Base-by-base conservation (phyloP, 139 green algal species). In the Picochlorum sp. region DNA sequence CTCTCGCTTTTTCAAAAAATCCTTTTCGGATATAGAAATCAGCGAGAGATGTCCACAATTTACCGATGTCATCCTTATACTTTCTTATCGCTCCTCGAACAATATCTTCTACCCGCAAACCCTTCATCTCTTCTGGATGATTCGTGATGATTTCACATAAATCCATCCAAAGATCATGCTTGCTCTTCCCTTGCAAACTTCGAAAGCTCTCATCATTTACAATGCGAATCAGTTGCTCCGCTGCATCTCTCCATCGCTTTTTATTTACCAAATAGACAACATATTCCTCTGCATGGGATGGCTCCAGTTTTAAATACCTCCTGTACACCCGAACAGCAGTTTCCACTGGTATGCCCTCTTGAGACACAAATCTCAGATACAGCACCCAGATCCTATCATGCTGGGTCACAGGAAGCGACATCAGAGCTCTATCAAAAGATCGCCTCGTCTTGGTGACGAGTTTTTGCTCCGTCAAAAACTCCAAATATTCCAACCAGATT, bases 111-210 rank as follows among this genome's bases (percentile, higher is more conserved):
- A 90, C 86, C 11, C 85, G 72, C n/a, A 59, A 34, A 30, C 13
- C 15, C 9, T 46, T n/a, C n/a, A 83, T 72, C 7, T 90, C 75
- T 13, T 71, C 50, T 4, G 89, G 85, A 72, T 98, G 88, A 66
- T 87, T 91, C 21, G 89, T 96, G 61, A 98, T 74, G 21, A 98
- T 77, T 61, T 99, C 92, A 69, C 89, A 97, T 51, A 99, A 86
- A 82, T 98, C 91, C 69, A 99, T 81, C 94, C 94, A 99, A 66
- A 99, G 76, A 79, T 86, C 62, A 78, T 98, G 94, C 81, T 92
- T 95, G 58, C 68, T 89, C 76, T 97, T 97, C 66, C 91, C 94
- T 74, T 90, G 83, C 34, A 95, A 72, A 13, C 82, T 91, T 46
- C 82, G 74, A 80, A 99, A 99, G 5, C 63, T 84, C 63, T 95